Evolutionary conservation across 495 filamentous ascomycete species (phyloP).

Genomic region (Hyaloscypha finlandica): DNA sequence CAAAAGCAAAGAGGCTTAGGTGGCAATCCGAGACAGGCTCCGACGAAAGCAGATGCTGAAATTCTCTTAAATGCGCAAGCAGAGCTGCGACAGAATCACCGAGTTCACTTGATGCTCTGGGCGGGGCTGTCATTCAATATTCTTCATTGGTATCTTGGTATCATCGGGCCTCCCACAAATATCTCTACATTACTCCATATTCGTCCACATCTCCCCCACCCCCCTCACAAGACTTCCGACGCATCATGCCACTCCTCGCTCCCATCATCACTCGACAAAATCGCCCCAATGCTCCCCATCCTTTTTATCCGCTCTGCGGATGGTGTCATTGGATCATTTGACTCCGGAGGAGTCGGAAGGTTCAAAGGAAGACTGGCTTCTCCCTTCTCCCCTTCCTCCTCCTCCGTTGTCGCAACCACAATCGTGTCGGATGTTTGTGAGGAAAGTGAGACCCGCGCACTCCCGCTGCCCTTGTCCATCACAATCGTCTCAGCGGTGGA

Average conservation of each 20-base stretch:
- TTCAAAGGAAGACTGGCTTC: not conserved
- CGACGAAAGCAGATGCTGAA: too few species aligned
- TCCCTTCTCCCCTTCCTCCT: not conserved
- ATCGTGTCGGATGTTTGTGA: conserved; percentile 17
- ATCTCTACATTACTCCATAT: not conserved
- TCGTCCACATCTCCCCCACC: not conserved
- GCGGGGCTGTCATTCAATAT: not conserved
- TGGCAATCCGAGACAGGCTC: too few species aligned
- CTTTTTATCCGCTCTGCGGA: conserved; percentile 18
- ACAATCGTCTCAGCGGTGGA: conserved; percentile 13
- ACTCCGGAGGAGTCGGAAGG: conserved; percentile 4
- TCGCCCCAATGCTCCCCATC: conserved; percentile 23
- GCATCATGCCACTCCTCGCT: conserved; percentile 14
- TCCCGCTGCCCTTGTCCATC: conserved; percentile 12
- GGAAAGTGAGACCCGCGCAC: not conserved
- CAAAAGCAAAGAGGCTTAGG: too few species aligned
- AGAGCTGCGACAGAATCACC: not conserved
- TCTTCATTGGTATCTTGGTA: not conserved
- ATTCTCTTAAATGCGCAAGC: not conserved
- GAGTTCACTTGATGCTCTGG: not conserved
- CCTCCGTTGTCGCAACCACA: conserved; percentile 9
- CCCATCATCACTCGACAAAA: conserved; percentile 18
- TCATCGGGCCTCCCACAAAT: not conserved
- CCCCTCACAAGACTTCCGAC: not conserved
- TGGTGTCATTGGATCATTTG: conserved; percentile 14